phyloP scores from a whole-genome alignment of 2,329 filamentous ascomycete genomes.

The Furcasterigmium furcatum region DNA sequence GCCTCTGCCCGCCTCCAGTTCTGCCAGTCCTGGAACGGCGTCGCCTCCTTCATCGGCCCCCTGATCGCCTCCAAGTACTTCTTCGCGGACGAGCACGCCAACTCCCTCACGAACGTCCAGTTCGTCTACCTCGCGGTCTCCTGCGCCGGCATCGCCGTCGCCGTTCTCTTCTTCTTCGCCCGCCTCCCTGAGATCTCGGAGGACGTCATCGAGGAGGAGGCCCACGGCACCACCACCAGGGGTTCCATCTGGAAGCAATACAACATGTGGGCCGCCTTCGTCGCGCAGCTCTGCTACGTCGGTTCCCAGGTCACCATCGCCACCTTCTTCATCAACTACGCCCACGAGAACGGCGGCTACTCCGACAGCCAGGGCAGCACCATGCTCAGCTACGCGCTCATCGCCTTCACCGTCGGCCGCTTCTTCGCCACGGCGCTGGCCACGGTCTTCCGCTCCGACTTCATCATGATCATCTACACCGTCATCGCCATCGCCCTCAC shows the following conservation, averaged over 20 bases:
- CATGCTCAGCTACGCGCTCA: slow-evolving; percentile 27
- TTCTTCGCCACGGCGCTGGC: slow-evolving; percentile 48
- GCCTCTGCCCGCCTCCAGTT: slow-evolving; percentile 51
- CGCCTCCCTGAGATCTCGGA: slow-evolving; percentile 69
- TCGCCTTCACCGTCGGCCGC: slow-evolving; percentile 45
- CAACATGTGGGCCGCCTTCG: slow-evolving; percentile 71
- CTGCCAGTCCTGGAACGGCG: slow-evolving; percentile 50
- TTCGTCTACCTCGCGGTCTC: slow-evolving; percentile 76
- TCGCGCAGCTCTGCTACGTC: slow-evolving; percentile 76
- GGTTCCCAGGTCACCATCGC: slow-evolving; percentile 69
- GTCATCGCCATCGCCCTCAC: slow-evolving; percentile 41
- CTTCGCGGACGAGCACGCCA: slow-evolving; percentile 54
- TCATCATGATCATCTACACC: slow-evolving; percentile 19
- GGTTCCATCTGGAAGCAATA: slow-evolving; percentile 69
- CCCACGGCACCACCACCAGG: slow-evolving; percentile 49
- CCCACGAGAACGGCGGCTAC: slow-evolving; percentile 46
- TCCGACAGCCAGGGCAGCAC: slow-evolving; percentile 31
- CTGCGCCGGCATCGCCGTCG: slow-evolving; percentile 65
- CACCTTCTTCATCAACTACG: slow-evolving; percentile 72
- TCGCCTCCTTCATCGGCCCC: slow-evolving; percentile 60
- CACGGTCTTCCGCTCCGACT: slow-evolving; percentile 42
- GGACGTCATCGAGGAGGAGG: slow-evolving; percentile 19
- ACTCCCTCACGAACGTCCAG: slow-evolving; percentile 64
- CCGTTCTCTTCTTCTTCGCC: slow-evolving; percentile 63
- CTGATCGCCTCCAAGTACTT: slow-evolving; percentile 72